Evolutionary conservation across 345 rosid genomes (phyloP).

Genomic region (Eucalyptus erythrocorys): DNA sequence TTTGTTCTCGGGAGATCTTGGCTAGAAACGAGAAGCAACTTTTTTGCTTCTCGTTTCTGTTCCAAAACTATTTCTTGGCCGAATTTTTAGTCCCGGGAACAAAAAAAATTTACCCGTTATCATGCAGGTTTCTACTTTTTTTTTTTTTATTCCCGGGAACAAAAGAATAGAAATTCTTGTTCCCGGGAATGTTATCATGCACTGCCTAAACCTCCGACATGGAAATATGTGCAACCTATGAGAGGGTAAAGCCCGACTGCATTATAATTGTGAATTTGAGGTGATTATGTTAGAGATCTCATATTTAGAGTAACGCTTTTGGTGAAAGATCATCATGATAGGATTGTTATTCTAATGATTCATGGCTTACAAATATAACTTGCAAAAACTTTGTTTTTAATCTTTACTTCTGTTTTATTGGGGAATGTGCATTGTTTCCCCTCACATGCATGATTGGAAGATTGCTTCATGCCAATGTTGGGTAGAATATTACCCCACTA

Average conservation of each 20-base stretch:
- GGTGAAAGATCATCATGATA: not conserved
- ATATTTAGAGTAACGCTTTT: not conserved
- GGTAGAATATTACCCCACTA: not conserved
- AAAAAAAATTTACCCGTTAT: no score
- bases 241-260: constrained; percentile 51
- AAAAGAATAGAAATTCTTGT: no score
- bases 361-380: not conserved
- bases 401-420: not conserved
- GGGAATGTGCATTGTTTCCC: not conserved
- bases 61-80: no score
- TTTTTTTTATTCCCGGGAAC: no score
- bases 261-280: not conserved
- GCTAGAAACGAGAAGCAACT: no score
- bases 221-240: constrained; percentile 76
- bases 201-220: constrained; percentile 58
- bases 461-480: not conserved
- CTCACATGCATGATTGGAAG: not conserved
- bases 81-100: no score
- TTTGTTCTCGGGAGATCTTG: no score
- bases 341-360: not conserved
- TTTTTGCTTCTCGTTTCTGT: no score
- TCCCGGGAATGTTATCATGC: no score
- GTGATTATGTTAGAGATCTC: not conserved
- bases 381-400: not conserved
- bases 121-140: no score